These are phyloP conservation scores for Suhomyces taliae DNA, from an alignment of 1,139 yeast genomes.

Conservation along the genomic window DNA sequence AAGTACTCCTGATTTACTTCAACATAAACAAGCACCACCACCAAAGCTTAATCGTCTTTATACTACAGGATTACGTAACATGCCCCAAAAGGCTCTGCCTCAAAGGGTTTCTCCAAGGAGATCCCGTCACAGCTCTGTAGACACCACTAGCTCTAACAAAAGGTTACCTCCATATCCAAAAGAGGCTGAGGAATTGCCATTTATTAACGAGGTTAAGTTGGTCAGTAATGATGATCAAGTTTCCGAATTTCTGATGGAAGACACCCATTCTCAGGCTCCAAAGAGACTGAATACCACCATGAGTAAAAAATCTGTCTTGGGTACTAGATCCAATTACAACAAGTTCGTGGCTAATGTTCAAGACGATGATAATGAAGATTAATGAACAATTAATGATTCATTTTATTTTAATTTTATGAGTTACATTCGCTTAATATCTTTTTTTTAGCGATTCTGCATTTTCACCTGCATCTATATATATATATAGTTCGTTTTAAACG, in stretches of 20 bases:
- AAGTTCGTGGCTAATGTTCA: conserved; percentile 37
- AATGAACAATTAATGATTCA: neutral
- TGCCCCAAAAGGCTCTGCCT: conserved; percentile 3
- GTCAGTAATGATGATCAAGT: conserved; percentile 13
- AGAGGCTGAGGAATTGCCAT: conserved; percentile 36
- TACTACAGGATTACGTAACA: conserved; percentile 13
- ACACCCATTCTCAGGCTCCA: neutral
- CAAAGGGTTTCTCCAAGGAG: conserved; percentile 4
- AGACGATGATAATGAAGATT: conserved; percentile 13
- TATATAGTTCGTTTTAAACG: no score
- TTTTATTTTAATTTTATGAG: no score
- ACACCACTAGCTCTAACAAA: conserved; percentile 14
- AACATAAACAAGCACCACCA: conserved; percentile 5
- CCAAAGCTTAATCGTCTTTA: conserved; percentile 15
- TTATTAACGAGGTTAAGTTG: conserved; percentile 39
- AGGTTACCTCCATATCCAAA: conserved; percentile 19
- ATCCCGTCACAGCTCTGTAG: conserved; percentile 13
- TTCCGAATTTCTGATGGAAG: conserved; percentile 8
- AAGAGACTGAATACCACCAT: conserved; percentile 32
- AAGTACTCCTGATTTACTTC: conserved; percentile 20
- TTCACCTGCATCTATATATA: neutral
- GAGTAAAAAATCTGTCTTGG: conserved; percentile 40
- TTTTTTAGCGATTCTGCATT: neutral
- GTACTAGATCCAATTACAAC: conserved; percentile 42
- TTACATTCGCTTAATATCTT: neutral